Percentiles rank a stretch among this genome's conserved stretches.
These are phyloP conservation scores for Alternaria sp. DNA, from an alignment of 2,329 filamentous ascomycete species.

Conservation along the genomic window DNA sequence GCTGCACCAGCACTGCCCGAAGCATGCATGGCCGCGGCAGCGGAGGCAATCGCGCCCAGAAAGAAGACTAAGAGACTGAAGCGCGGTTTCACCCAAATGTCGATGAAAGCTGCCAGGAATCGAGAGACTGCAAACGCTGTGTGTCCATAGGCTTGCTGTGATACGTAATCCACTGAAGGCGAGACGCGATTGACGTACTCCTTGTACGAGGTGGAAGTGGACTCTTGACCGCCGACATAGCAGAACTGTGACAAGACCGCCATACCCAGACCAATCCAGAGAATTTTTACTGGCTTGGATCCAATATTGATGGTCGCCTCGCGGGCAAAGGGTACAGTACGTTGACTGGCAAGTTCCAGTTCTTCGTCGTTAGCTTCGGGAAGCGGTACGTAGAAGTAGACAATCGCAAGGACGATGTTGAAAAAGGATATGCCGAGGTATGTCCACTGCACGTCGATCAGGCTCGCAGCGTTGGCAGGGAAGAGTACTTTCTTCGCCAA, in stretches of 20 bases:
- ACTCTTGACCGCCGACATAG: conserved; percentile 70
- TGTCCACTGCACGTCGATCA: conserved; percentile 71
- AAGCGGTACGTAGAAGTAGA: conserved; percentile 69
- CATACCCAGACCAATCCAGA: conserved; percentile 65
- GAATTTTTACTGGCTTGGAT: conserved; percentile 56
- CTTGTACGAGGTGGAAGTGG: conserved; percentile 59
- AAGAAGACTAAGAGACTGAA: conserved; percentile 65
- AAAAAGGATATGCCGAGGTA: conserved; percentile 71
- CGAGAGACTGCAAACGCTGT: conserved; percentile 67
- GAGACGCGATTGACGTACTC: conserved; percentile 55
- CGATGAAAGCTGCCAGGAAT: conserved; percentile 64
- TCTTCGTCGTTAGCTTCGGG: conserved; percentile 70
- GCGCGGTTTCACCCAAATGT: conserved; percentile 66
- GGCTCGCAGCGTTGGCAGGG: conserved; percentile 58
- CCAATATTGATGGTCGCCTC: conserved; percentile 55
- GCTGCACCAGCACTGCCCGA: conserved; percentile 54
- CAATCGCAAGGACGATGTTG: conserved; percentile 65
- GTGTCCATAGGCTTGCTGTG: conserved; percentile 64
- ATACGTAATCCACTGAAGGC: conserved; percentile 47
- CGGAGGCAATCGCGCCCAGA: conserved; percentile 62
- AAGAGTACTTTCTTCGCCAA: conserved; percentile 68
- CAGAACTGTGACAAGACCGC: conserved; percentile 66
- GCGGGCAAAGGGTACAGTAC: conserved; percentile 42
- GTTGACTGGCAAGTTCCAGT: conserved; percentile 64
- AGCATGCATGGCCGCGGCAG: conserved; percentile 60